Percentiles rank a stretch among this genome's conserved stretches.
phyloP scores from a whole-genome alignment of 2,329 filamentous ascomycete species.

The Coniochaeta sp. region DNA sequence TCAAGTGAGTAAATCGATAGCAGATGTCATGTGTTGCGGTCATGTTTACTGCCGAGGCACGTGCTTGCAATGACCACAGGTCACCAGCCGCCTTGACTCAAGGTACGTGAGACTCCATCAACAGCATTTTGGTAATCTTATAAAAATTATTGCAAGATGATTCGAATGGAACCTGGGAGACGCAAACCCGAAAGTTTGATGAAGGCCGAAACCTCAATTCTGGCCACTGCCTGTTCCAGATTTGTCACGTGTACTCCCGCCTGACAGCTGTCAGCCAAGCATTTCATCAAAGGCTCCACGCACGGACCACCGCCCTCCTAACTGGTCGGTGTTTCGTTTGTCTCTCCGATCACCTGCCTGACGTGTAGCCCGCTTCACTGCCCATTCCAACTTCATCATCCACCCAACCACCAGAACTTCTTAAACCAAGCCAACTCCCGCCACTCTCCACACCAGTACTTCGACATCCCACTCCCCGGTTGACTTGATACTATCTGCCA shows the following conservation, averaged over 20 bases:
- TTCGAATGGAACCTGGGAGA: too few relatives aligned
- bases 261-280: not conserved
- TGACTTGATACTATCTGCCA: not conserved
- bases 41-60: not conserved
- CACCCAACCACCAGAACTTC: not conserved
- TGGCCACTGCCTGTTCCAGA: too few relatives aligned
- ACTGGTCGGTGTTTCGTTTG: not conserved
- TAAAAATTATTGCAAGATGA: too few relatives aligned
- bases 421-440: not conserved
- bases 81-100: not conserved
- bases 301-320: conserved; percentile 6
- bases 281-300: not conserved
- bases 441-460: not conserved
- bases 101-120: too few relatives aligned
- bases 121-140: too few relatives aligned
- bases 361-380: conserved; percentile 5
- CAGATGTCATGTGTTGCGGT: not conserved
- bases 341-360: conserved; percentile 5
- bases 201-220: too few relatives aligned
- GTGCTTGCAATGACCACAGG: not conserved
- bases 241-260: not conserved
- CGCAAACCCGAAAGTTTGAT: too few relatives aligned
- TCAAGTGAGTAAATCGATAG: too few relatives aligned
- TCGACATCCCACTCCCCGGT: not conserved
- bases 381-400: conserved; percentile 4